A percentile compares a stretch with the other conserved stretches of the same genome.
These are phyloP conservation scores for Aspergillus luchuensis DNA, from an alignment of 2,329 filamentous ascomycete genomes.

Conservation along the genomic window DNA sequence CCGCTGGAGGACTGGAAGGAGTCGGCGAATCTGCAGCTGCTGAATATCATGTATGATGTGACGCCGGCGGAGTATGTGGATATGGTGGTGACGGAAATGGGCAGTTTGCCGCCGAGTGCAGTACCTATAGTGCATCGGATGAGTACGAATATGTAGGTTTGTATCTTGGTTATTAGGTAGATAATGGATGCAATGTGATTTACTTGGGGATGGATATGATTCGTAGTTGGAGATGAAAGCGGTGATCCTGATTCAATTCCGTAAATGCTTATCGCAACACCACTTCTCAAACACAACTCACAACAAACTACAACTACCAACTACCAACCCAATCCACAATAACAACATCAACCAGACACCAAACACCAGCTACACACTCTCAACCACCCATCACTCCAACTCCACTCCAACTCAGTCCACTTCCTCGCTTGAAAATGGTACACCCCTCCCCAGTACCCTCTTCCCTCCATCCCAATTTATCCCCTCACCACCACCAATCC, in stretches of 20 bases:
- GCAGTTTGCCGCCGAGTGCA: slow-evolving; percentile 79
- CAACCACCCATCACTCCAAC: neutral
- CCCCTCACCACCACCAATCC: neutral
- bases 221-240: neutral
- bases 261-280: neutral
- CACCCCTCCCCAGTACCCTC: neutral
- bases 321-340: too few relatives aligned
- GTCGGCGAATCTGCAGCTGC: slow-evolving; percentile 61
- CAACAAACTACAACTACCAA: neutral
- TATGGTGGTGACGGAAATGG: slow-evolving; percentile 88
- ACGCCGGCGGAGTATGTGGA: slow-evolving; percentile 85
- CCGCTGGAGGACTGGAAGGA: slow-evolving; percentile 59
- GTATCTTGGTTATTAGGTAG: neutral
- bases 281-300: neutral
- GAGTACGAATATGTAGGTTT: slow-evolving; percentile 45
- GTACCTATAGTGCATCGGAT: slow-evolving; percentile 73
- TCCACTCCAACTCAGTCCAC: too few relatives aligned
- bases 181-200: neutral
- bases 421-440: too few relatives aligned
- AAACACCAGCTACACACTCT: neutral
- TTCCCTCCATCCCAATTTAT: neutral
- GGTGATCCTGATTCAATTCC: neutral
- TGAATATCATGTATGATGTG: slow-evolving; percentile 86
- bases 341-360: neutral
- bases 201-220: neutral